Evolutionary conservation across 352 stramenopile species (phyloP).

Genomic region (Achlya hypogyna): DNA sequence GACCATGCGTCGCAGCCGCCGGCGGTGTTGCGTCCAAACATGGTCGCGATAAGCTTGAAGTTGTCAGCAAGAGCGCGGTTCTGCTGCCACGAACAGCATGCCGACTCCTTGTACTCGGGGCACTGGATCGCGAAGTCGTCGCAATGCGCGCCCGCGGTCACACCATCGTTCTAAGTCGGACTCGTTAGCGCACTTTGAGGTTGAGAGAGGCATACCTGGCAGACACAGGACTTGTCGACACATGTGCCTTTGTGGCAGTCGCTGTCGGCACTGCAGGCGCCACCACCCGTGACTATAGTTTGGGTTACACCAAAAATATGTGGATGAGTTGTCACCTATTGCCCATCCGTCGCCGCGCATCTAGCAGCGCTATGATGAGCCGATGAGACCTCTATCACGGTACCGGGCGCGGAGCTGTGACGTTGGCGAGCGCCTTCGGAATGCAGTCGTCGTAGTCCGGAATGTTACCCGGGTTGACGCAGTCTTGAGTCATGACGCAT

Average conservation of each 20-base stretch:
- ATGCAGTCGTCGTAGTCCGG: conserved; percentile 68
- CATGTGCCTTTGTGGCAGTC: conserved; percentile 65
- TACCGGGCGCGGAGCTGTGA: conserved; percentile 32
- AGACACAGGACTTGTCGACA: conserved; percentile 35
- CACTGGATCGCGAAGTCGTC: conserved; percentile 70
- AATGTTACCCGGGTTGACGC: conserved; percentile 57
- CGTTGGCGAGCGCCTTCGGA: conserved; percentile 42
- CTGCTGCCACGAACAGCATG: conserved; percentile 87
- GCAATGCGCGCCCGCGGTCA: conserved; percentile 63
- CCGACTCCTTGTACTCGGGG: conserved; percentile 62
- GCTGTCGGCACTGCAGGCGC: conserved; percentile 34
- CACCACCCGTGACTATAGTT: conserved; percentile 48
- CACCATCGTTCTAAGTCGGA: conserved; percentile 46
- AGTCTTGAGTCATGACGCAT: conserved; percentile 75
- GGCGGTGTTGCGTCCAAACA: conserved; percentile 58
- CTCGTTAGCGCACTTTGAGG: too few species aligned
- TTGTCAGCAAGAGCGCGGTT: conserved; percentile 83
- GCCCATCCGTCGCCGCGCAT: conserved; percentile 37
- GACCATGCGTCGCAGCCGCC: conserved; percentile 70
- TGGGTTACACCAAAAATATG: background rate
- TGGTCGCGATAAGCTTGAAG: conserved; percentile 59
- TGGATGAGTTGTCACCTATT: conserved; percentile 24
- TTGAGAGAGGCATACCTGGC: conserved; percentile 20
- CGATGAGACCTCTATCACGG: background rate
- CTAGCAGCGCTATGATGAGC: conserved; percentile 11